Conservation (phyloP, 176 grass and related monocot genomes). For the Oryza meyeriana region DNA sequence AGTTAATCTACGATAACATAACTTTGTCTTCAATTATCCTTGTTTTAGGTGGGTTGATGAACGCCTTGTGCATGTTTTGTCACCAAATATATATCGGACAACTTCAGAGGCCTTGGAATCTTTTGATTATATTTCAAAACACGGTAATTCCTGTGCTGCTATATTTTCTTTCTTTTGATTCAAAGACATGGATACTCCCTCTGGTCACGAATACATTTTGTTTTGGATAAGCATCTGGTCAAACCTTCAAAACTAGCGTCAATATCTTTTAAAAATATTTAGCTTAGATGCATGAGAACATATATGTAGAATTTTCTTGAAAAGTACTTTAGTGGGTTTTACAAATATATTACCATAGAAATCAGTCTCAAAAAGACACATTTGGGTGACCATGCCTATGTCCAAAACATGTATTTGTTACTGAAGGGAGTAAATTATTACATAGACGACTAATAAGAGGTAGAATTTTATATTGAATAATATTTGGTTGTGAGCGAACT, state of each 20-base stretch:
- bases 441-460: not conserved
- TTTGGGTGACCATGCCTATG: too few relatives aligned
- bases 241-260: too few relatives aligned
- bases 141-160: slow-evolving; percentile 44
- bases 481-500: slow-evolving; percentile 7
- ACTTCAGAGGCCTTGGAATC: slow-evolving; percentile 90
- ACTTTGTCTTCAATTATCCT: not conserved
- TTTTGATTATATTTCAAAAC: slow-evolving; percentile 92
- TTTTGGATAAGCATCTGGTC: too few relatives aligned
- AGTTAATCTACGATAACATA: not conserved
- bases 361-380: too few relatives aligned
- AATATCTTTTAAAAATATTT: too few relatives aligned
- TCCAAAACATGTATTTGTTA: too few relatives aligned
- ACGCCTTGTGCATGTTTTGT: slow-evolving; percentile 85
- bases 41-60: slow-evolving; percentile 88
- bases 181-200: not conserved
- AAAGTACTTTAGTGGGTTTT: too few relatives aligned
- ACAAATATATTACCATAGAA: too few relatives aligned
- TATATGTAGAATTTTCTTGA: too few relatives aligned
- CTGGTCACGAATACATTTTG: too few relatives aligned
- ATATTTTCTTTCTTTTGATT: slow-evolving; percentile 7
- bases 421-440: not conserved
- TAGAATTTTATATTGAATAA: not conserved
- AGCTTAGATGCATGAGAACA: too few relatives aligned
- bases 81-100: slow-evolving; percentile 94